Evolutionary conservation across 495 filamentous ascomycete genomes (phyloP).

Genomic region (Aspergillus wentii): DNA sequence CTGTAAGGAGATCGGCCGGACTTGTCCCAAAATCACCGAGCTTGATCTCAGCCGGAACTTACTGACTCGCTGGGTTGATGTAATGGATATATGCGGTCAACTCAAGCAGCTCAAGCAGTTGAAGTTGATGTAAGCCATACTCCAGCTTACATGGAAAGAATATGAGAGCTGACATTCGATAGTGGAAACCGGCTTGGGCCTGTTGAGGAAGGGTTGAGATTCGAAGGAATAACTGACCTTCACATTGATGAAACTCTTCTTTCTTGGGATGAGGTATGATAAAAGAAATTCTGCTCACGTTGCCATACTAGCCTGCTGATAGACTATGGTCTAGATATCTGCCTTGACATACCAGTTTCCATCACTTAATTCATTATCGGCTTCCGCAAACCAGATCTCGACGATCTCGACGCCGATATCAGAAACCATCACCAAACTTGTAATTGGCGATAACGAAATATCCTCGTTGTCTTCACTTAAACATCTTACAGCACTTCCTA

Average conservation of each 20-base stretch:
- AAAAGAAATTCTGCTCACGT: too few relatives aligned
- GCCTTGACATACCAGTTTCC: conserved; percentile 48
- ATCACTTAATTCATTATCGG: conserved; percentile 51
- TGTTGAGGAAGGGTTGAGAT: conserved; percentile 34
- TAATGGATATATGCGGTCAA: conserved; percentile 64
- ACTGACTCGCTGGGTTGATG: conserved; percentile 58
- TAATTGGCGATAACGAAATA: conserved; percentile 73
- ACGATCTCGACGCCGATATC: conserved; percentile 32
- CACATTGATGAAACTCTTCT: conserved; percentile 70
- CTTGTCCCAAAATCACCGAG: conserved; percentile 63
- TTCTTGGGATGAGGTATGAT: conserved; percentile 63
- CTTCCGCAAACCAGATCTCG: conserved; percentile 49
- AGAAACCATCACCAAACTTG: conserved; percentile 50
- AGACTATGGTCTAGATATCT: conserved; percentile 27
- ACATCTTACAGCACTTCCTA: conserved; percentile 50
- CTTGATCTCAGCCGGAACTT: conserved; percentile 86
- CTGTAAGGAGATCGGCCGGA: conserved; percentile 24
- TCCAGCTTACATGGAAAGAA: not conserved
- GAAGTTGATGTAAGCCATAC: conserved; percentile 59
- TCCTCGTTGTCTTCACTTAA: conserved; percentile 52
- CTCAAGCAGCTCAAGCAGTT: conserved; percentile 59
- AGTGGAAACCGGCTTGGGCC: conserved; percentile 75
- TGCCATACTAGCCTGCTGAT: conserved; percentile 2
- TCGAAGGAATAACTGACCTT: conserved; percentile 60
- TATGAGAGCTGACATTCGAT: conserved; percentile 6